Evolutionary conservation across 441 rosid species (phyloP).

Genomic region (Rhodomyrtus psidioides): DNA sequence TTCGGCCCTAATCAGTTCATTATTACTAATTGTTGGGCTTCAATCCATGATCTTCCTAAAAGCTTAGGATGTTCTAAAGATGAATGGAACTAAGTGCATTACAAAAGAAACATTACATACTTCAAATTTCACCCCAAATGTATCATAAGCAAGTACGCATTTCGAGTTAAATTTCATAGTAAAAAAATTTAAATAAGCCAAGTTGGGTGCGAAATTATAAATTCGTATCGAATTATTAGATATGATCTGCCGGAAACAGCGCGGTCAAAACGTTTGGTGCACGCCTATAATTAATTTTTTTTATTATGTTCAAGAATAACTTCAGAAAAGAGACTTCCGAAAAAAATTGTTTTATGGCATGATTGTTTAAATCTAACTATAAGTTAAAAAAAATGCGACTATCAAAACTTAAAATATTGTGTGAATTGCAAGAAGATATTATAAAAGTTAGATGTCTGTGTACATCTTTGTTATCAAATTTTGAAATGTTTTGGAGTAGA

Average conservation of each 20-base stretch:
- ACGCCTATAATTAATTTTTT: background rate
- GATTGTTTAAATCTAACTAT: background rate
- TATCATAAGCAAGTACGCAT: background rate
- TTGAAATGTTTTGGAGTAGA: background rate
- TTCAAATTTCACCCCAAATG: background rate
- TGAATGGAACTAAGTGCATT: rapidly evolving
- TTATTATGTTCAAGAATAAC: background rate
- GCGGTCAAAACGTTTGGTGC: rapidly evolving
- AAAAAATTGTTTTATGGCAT: background rate
- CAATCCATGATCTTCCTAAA: too few species aligned
- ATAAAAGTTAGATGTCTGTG: background rate
- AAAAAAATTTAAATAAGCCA: background rate
- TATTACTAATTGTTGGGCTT: too few species aligned
- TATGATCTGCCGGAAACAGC: too few species aligned
- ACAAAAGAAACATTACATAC: too few species aligned
- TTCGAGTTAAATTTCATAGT: background rate
- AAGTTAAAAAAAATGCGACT: background rate
- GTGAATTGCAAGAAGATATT: rapidly evolving
- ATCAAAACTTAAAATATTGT: background rate
- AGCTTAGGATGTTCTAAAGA: too few species aligned
- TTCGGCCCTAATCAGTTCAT: too few species aligned
- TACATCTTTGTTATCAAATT: background rate
- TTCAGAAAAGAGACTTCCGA: rapidly evolving
- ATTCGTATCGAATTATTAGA: background rate
- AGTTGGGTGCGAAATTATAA: background rate